These are phyloP conservation scores for Mucor racemosus DNA, from an alignment of 371 early-diverging fungal species.

Conservation along the genomic window DNA sequence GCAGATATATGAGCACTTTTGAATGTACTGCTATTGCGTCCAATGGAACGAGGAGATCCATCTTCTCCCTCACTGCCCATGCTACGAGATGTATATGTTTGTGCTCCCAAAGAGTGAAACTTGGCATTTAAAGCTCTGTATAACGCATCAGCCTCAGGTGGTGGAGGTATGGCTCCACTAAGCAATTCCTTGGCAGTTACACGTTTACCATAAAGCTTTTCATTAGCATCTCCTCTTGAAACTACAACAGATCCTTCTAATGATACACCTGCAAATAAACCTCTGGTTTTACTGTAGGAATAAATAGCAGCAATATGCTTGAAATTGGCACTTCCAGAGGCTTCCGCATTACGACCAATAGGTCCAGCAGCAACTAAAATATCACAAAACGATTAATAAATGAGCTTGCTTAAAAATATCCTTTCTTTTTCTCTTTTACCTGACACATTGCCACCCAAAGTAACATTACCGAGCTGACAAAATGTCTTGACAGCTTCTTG, in stretches of 20 bases:
- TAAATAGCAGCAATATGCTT: conserved; percentile 89
- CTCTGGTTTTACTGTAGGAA: conserved; percentile 89
- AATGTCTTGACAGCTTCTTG: conserved; percentile 90
- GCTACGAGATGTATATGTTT: conserved; percentile 19
- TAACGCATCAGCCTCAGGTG: conserved; percentile 84
- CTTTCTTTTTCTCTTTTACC: conserved; percentile 40
- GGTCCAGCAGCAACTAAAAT: conserved; percentile 89
- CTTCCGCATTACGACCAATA: conserved; percentile 94
- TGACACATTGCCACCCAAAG: conserved; percentile 88
- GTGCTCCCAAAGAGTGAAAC: conserved; percentile 21
- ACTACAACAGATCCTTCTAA: conserved; percentile 93
- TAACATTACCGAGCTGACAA: conserved; percentile 89
- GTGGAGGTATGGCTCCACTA: conserved; percentile 75
- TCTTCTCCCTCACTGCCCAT: conserved; percentile 14
- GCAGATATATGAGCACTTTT: conserved; percentile 34
- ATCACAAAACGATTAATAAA: neutral
- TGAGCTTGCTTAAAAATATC: neutral
- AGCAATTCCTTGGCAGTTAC: conserved; percentile 86
- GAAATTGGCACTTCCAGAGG: conserved; percentile 76
- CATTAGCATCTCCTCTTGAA: conserved; percentile 92
- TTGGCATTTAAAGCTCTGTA: conserved; percentile 77
- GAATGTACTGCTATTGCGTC: conserved; percentile 20
- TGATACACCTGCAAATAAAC: conserved; percentile 94
- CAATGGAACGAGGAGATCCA: conserved; percentile 11
- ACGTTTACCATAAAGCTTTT: conserved; percentile 83